Conservation (phyloP, 805 yeast genomes). For the Ogataea nakhonphanomensis region DNA sequence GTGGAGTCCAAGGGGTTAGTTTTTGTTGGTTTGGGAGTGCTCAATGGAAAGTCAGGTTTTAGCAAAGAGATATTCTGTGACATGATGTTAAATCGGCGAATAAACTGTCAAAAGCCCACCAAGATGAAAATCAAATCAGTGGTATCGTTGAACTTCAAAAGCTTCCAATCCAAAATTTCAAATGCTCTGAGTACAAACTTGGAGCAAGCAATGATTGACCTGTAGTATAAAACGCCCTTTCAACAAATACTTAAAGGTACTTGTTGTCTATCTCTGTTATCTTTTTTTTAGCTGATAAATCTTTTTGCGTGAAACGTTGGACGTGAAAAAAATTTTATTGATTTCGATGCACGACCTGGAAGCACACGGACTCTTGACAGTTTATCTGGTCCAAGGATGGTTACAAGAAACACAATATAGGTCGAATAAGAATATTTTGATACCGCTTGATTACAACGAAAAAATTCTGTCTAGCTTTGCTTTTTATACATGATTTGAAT, state of each 20-base stretch:
- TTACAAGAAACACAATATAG: too few species aligned
- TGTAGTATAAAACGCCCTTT: constrained; percentile 3
- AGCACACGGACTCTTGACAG: not conserved
- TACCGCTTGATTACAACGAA: too few species aligned
- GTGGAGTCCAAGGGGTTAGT: constrained; percentile 3
- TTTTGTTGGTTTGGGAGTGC: constrained; percentile 6
- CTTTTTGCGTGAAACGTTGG: constrained; percentile 11
- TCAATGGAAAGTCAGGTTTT: constrained; percentile 11
- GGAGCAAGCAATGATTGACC: not conserved
- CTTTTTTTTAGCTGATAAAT: constrained; percentile 12
- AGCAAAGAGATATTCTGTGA: constrained; percentile 10
- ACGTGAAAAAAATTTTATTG: constrained; percentile 11
- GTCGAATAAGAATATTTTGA: too few species aligned
- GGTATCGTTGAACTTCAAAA: not conserved
- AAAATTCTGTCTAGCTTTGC: too few species aligned
- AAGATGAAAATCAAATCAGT: constrained; percentile 1
- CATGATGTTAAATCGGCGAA: constrained; percentile 7
- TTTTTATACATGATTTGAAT: too few species aligned
- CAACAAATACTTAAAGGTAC: constrained; percentile 3
- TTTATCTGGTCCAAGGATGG: not conserved
- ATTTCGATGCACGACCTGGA: constrained; percentile 7
- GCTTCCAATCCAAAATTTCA: not conserved
- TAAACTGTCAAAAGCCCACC: constrained; percentile 8
- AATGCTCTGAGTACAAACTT: not conserved
- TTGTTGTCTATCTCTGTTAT: constrained; percentile 13